Conservation (phyloP, 305 asterid species). For the Fraxinus sp. region DNA sequence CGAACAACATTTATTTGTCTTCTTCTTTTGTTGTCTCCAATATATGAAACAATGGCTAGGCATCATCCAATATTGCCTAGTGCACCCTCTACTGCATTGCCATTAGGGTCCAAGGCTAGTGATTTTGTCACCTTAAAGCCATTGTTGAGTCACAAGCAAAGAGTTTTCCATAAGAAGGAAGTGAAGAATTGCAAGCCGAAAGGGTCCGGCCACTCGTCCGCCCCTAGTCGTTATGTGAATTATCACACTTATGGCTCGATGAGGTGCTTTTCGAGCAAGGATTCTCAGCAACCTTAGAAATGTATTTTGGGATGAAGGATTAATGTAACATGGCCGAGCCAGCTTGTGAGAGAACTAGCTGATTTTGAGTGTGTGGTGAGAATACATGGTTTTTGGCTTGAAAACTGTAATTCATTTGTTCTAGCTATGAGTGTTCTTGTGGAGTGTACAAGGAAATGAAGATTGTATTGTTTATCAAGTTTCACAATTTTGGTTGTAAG, state of each 20-base stretch:
- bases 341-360: background rate
- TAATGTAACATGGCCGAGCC: background rate
- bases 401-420: background rate
- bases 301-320: background rate
- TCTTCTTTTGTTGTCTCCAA: slow-evolving; percentile 33
- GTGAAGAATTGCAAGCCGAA: slow-evolving; percentile 71
- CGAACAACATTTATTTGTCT: slow-evolving; percentile 26
- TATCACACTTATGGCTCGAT: slow-evolving; percentile 46
- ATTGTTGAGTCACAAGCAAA: slow-evolving; percentile 26
- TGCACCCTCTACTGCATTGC: slow-evolving; percentile 55
- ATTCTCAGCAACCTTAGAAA: slow-evolving; percentile 12
- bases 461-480: background rate
- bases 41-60: slow-evolving; percentile 39
- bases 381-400: background rate
- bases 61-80: slow-evolving; percentile 43
- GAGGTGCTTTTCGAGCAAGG: slow-evolving; percentile 35
- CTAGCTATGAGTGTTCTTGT: background rate
- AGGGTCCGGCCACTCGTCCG: slow-evolving; percentile 68
- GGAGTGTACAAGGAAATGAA: background rate
- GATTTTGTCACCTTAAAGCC: slow-evolving; percentile 37
- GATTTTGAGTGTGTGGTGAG: background rate
- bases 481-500: background rate
- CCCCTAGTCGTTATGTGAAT: slow-evolving; percentile 79
- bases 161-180: slow-evolving; percentile 33
- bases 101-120: background rate